phyloP scores from a whole-genome alignment of 2,329 filamentous ascomycete species.

The Pseudocercospora pini-densiflorae region DNA sequence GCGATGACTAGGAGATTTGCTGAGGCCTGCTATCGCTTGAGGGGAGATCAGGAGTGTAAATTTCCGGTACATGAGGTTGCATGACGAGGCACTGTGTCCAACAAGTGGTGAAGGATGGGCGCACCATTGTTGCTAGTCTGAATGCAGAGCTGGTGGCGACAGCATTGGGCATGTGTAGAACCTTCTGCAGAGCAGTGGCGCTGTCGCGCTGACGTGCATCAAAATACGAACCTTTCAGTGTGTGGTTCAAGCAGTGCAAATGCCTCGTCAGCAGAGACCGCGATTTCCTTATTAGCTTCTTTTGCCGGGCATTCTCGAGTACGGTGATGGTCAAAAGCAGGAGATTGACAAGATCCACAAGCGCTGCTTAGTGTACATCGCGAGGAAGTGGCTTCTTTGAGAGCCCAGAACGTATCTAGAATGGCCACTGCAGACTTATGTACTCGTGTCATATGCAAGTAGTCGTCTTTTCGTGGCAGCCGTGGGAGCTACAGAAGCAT shows the following conservation, averaged over 20 bases:
- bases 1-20: conserved; percentile 1
- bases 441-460: too few relatives aligned
- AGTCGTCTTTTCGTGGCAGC: too few relatives aligned
- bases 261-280: not conserved
- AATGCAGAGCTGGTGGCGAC: not conserved
- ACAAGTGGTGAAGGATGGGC: not conserved
- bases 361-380: not conserved
- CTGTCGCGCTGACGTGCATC: not conserved
- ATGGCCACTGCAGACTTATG: too few relatives aligned
- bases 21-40: not conserved
- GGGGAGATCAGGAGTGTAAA: not conserved
- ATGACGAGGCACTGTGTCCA: not conserved
- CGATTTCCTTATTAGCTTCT: not conserved
- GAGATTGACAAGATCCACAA: not conserved
- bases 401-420: too few relatives aligned
- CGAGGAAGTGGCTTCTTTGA: too few relatives aligned
- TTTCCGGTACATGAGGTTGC: not conserved
- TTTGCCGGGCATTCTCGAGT: not conserved
- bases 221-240: not conserved
- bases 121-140: not conserved
- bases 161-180: not conserved
- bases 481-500: not conserved
- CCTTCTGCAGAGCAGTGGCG: not conserved
- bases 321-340: not conserved
- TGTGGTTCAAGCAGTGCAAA: too few relatives aligned